These are phyloP conservation scores for Coemansia sp. DNA, from an alignment of 192 early-diverging fungal species.

Conservation along the genomic window DNA sequence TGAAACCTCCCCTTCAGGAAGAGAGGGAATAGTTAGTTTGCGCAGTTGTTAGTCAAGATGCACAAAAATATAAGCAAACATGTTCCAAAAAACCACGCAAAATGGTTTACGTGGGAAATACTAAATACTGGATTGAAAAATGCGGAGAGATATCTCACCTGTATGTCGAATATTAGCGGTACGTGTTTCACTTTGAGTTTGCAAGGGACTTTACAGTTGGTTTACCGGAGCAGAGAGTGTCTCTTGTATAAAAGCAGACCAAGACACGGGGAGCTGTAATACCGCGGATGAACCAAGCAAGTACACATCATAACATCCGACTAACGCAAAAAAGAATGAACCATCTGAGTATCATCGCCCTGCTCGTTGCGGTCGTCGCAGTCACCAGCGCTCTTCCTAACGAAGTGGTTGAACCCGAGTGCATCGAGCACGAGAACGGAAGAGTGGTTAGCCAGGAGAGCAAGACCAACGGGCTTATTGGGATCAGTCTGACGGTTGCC, in stretches of 20 bases:
- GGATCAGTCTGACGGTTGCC: constrained; percentile 2
- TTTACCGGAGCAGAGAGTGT: no score
- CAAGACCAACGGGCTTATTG: neutral
- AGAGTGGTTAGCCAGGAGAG: constrained; percentile 1
- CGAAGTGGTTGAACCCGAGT: neutral
- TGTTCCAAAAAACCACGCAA: neutral
- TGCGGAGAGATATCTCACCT: neutral
- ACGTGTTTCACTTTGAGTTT: neutral
- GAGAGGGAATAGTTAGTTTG: neutral
- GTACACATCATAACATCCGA: neutral
- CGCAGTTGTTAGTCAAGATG: neutral
- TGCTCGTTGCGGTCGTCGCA: neutral
- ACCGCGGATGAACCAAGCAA: neutral
- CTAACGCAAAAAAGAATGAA: neutral
- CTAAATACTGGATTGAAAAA: neutral
- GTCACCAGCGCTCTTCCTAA: neutral
- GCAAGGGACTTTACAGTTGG: no score
- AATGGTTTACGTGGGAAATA: neutral
- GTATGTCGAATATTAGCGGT: neutral
- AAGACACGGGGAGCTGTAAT: neutral
- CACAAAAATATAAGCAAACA: neutral
- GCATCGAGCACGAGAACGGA: neutral
- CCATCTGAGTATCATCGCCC: neutral
- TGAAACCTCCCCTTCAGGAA: neutral
- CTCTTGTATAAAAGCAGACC: neutral